A percentile compares a stretch with the other conserved stretches of the same genome.
Conservation (phyloP, 306 rosid species). For the Cicer pinnatifidum region DNA sequence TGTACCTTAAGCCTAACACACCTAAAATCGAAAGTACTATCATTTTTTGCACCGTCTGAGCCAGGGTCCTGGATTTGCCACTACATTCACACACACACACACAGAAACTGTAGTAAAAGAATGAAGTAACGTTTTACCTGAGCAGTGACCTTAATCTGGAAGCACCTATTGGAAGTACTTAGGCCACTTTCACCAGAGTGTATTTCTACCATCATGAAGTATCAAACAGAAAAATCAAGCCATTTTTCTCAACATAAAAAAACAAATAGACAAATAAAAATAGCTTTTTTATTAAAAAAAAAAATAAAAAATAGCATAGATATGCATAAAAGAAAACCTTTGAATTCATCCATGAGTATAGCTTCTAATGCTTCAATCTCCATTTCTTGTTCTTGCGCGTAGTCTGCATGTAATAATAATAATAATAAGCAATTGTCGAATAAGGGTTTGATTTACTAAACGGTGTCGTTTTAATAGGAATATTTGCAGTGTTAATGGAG, state of each 20-base stretch:
- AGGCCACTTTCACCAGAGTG: constrained; percentile 94
- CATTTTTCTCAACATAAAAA: constrained; percentile 22
- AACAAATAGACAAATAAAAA: not conserved
- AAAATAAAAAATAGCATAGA: not conserved
- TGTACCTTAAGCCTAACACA: too few relatives aligned
- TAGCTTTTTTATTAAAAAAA: not conserved
- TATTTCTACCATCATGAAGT: constrained; percentile 68
- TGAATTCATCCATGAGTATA: constrained; percentile 94
- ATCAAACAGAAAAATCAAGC: constrained; percentile 36
- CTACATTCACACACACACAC: too few relatives aligned
- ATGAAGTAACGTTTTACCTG: constrained; percentile 57
- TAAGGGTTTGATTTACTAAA: not conserved
- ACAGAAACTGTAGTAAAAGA: not conserved
- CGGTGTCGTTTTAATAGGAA: constrained; percentile 12
- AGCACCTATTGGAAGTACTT: constrained; percentile 78
- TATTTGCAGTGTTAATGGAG: not conserved
- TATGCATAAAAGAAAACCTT: constrained; percentile 56
- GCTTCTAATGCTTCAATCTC: constrained; percentile 98
- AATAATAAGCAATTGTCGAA: not conserved
- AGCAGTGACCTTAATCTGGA: constrained; percentile 69
- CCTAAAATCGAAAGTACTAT: too few relatives aligned
- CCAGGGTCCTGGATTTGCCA: too few relatives aligned
- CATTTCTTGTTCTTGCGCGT: constrained; percentile 90
- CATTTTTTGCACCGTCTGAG: too few relatives aligned
- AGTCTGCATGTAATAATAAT: constrained; percentile 50